These are phyloP conservation scores for Pinus taeda DNA, from an alignment of 75 land plant species.

Conservation along the genomic window DNA sequence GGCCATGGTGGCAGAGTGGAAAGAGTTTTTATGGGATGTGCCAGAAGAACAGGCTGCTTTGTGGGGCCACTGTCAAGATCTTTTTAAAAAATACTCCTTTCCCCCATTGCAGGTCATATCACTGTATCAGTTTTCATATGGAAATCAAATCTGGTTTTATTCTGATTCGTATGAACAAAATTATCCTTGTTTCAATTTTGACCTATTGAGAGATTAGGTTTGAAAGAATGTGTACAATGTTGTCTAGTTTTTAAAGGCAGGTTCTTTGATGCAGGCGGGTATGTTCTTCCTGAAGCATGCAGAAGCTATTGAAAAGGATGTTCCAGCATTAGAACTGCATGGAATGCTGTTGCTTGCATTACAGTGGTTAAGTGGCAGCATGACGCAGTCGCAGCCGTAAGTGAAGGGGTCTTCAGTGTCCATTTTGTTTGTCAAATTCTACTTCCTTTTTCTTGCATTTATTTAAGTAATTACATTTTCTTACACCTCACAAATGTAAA, in stretches of 20 bases:
- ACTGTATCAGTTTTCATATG: not conserved
- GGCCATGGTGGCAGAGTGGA: constrained; percentile 98
- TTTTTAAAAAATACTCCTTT: constrained; percentile 72
- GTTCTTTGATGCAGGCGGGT: constrained; percentile 70
- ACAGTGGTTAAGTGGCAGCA: constrained; percentile 96
- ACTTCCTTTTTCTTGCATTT: not conserved
- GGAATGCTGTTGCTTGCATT: constrained; percentile 81
- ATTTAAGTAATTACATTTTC: not conserved
- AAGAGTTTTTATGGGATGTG: constrained; percentile 96
- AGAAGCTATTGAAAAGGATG: constrained; percentile 82
- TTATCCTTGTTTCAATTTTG: not conserved
- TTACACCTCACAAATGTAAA: not conserved
- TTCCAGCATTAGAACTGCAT: constrained; percentile 84
- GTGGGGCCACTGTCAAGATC: constrained; percentile 92
- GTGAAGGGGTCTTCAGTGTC: constrained; percentile 15
- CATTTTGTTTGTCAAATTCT: not conserved
- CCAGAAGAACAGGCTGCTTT: constrained; percentile 93
- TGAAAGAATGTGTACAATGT: not conserved
- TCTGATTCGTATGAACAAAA: not conserved
- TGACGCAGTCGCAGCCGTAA: constrained; percentile 79
- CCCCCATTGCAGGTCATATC: constrained; percentile 76
- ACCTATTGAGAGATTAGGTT: not conserved
- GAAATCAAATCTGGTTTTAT: constrained; percentile 1
- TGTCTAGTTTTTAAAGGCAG: not conserved
- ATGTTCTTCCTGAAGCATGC: constrained; percentile 95